A percentile compares a stretch with the other conserved stretches of the same genome.
These are phyloP conservation scores for Isatis tinctoria DNA, from an alignment of 345 rosid genomes.

Conservation along the genomic window DNA sequence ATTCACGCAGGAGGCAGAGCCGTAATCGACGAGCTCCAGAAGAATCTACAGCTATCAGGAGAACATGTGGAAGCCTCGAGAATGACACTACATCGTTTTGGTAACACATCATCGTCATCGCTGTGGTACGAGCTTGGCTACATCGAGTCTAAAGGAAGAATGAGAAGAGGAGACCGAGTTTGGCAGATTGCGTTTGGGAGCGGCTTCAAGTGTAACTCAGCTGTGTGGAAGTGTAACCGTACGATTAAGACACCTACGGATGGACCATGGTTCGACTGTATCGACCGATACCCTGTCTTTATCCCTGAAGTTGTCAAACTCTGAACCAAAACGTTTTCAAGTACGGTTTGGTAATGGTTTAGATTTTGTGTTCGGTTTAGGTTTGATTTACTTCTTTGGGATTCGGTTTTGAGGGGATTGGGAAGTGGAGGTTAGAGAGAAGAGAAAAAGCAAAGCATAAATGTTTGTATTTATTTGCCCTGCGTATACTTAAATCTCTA, in stretches of 20 bases:
- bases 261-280: slow-evolving; percentile 76
- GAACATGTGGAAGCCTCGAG: slow-evolving; percentile 82
- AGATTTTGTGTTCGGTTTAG: slow-evolving; percentile 4
- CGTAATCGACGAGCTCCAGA: slow-evolving; percentile 74
- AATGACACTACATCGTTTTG: slow-evolving; percentile 80
- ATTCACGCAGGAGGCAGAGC: slow-evolving; percentile 94
- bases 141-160: slow-evolving; percentile 74
- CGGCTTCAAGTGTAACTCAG: slow-evolving; percentile 91
- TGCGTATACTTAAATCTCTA: slow-evolving; percentile 25
- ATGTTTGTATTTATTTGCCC: slow-evolving; percentile 27
- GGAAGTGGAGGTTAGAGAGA: slow-evolving; percentile 9
- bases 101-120: slow-evolving; percentile 89
- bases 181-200: slow-evolving; percentile 95
- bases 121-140: slow-evolving; percentile 77
- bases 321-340: slow-evolving; percentile 19
- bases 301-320: slow-evolving; percentile 79
- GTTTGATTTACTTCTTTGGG: slow-evolving; percentile 16
- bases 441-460: slow-evolving; percentile 19
- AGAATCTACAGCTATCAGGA: slow-evolving; percentile 61
- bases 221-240: slow-evolving; percentile 83
- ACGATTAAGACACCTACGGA: slow-evolving; percentile 49
- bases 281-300: slow-evolving; percentile 63
- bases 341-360: slow-evolving; percentile 12
- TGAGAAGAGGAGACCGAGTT: slow-evolving; percentile 59
- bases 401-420: slow-evolving; percentile 7